Evolutionary conservation across 2,329 filamentous ascomycete species (phyloP).

Genomic region (Curvularia verruculosa): DNA sequence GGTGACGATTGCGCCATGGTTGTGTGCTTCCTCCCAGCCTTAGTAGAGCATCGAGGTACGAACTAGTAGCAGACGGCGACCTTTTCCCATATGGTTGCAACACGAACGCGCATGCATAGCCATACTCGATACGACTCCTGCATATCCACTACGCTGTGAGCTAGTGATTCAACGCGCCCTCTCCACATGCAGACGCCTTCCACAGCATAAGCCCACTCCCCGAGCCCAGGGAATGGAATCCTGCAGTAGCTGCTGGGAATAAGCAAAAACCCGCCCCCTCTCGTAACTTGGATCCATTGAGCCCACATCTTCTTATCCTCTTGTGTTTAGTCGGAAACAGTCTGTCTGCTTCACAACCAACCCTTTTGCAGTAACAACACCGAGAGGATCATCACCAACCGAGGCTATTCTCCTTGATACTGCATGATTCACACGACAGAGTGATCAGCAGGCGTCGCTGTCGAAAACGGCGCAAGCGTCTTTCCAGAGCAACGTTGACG

Average conservation of each 20-base stretch:
- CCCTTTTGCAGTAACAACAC: slow-evolving; percentile 10
- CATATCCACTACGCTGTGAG: slow-evolving; percentile 14
- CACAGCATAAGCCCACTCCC: slow-evolving; percentile 4
- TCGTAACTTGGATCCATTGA: slow-evolving; percentile 2
- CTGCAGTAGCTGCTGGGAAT: slow-evolving; percentile 12
- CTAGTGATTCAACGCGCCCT: slow-evolving; percentile 18
- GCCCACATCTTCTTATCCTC: slow-evolving; percentile 5
- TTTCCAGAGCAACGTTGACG: slow-evolving; percentile 27
- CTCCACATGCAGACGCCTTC: slow-evolving; percentile 15
- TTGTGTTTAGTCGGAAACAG: slow-evolving; percentile 9
- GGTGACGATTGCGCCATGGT: background rate
- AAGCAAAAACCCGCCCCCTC: slow-evolving; percentile 7
- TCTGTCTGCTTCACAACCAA: slow-evolving; percentile 19
- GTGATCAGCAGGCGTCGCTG: slow-evolving; percentile 21
- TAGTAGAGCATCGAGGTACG: too few species aligned
- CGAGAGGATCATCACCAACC: slow-evolving; percentile 9
- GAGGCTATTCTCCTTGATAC: slow-evolving; percentile 1
- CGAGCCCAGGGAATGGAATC: slow-evolving; percentile 7
- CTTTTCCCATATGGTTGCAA: slow-evolving; percentile 5
- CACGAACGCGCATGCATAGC: slow-evolving; percentile 7
- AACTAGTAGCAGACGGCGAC: background rate
- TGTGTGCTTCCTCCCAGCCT: background rate
- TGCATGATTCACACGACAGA: slow-evolving; percentile 15
- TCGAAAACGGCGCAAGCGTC: slow-evolving; percentile 15
- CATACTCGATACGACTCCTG: slow-evolving; percentile 11